These are phyloP conservation scores for Cyberlindnera bimundalis DNA, from an alignment of 805 yeast species.

Conservation along the genomic window DNA sequence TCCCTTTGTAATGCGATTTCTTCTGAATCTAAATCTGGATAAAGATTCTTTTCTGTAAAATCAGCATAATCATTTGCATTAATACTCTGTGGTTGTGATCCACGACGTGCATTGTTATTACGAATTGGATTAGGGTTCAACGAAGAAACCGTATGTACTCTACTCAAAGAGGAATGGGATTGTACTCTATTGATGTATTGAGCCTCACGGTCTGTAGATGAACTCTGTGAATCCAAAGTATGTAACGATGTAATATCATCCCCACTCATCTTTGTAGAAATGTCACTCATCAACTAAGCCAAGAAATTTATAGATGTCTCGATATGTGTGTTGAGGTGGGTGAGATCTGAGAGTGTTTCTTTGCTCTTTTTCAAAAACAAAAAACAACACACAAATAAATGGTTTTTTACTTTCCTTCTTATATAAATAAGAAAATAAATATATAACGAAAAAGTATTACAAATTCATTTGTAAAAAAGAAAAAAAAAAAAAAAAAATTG, in stretches of 20 bases:
- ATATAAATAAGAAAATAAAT: no score
- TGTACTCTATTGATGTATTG: background rate
- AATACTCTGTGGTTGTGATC: conserved; percentile 5
- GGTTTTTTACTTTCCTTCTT: no score
- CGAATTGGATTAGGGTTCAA: conserved; percentile 11
- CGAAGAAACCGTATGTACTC: conserved; percentile 11
- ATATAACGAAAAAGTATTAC: no score
- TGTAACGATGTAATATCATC: background rate
- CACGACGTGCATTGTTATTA: conserved; percentile 2
- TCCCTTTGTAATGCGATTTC: conserved; percentile 40
- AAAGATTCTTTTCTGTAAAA: conserved; percentile 33
- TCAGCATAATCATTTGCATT: conserved; percentile 11
- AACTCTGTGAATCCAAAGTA: background rate
- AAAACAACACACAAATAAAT: no score
- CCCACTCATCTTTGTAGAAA: background rate
- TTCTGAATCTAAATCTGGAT: conserved; percentile 34
- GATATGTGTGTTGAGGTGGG: no score
- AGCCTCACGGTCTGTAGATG: background rate
- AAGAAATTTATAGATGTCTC: no score
- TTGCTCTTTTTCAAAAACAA: no score
- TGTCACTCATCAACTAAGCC: no score
- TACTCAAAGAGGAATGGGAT: background rate
- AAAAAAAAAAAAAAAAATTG: no score
- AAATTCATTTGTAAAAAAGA: no score
- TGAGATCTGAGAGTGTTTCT: no score